Evolutionary conservation across 1,139 yeast genomes (phyloP).

Genomic region (Scheffersomyces segobiensis): DNA sequence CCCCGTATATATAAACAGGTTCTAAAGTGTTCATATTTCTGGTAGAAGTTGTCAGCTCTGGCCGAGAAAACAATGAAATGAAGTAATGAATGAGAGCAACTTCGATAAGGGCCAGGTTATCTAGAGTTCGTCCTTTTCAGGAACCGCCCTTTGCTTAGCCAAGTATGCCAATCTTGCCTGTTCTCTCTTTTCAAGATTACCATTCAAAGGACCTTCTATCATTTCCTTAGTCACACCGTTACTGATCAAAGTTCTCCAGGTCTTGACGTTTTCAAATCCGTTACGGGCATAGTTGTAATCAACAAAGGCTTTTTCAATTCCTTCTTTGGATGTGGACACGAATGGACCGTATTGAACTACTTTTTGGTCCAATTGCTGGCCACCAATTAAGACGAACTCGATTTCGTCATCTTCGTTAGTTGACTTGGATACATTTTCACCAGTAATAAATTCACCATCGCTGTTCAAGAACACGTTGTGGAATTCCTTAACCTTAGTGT

Average conservation of each 20-base stretch:
- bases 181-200: slow-evolving; percentile 35
- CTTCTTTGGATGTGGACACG: slow-evolving; percentile 65
- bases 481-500: slow-evolving; percentile 41
- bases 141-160: slow-evolving; percentile 5
- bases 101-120: neutral
- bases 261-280: slow-evolving; percentile 71
- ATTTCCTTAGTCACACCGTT: slow-evolving; percentile 54
- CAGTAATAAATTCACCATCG: slow-evolving; percentile 61
- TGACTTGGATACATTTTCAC: slow-evolving; percentile 21
- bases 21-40: neutral
- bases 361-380: slow-evolving; percentile 72
- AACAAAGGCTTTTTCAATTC: slow-evolving; percentile 53
- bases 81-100: neutral
- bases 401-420: slow-evolving; percentile 28
- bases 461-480: slow-evolving; percentile 64
- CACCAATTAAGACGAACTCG: slow-evolving; percentile 73
- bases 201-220: slow-evolving; percentile 42
- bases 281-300: slow-evolving; percentile 69
- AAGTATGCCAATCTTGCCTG: slow-evolving; percentile 28
- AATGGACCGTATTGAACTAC: slow-evolving; percentile 91
- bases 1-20: neutral
- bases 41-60: neutral
- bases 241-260: slow-evolving; percentile 71
- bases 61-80: neutral
- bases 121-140: slow-evolving; percentile 19